Base-by-base conservation (phyloP, 1,284 basidiomycete species). In the Rhodotorula sp. region DNA sequence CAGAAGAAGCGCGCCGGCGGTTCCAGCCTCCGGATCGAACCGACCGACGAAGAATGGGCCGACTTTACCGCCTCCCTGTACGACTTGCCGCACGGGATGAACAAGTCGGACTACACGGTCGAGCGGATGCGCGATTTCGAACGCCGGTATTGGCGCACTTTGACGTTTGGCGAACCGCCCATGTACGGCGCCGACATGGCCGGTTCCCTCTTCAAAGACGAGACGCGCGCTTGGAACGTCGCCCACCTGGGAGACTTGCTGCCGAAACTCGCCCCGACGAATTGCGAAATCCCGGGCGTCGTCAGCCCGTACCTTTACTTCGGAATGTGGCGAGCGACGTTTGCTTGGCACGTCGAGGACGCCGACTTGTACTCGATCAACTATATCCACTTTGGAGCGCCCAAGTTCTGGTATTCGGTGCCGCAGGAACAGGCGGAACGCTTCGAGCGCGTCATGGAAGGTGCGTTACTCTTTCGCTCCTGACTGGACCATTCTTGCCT, bases 241-340 rank as follows among this genome's bases (percentile, higher is more conserved):
- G 93, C 90, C 1, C 85, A 88, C 79, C 86, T 99, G 18, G 90
- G 91, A 45, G 97, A 94, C 59, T 84, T 94, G 4, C 86, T 99
- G 46, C 89, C 89, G 24, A 88, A 93, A 22, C 84, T 96, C n/a
- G 84, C 85, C 30, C 85, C 91, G 62, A 87, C 87, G 46, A 79
- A 80, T 61, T 75, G 76, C 58, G 80, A 81, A 66, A 84, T 99
- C 37, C 95, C 95, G 0, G 95, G 95, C 42, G 95, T 99, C 63
- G 99, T 98, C 79, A 91, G 93, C 2, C 95, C 95, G 0, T 99
- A 99, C 80, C 86, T 99, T 6, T 99, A 99, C 82, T 98, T 96
- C 81, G 95, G 95, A 75, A 97, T 97, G 93, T 99, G 95, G 95
- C 86, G 93, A 64, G 95, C 96, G 22, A 95, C 93, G 0, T 96